These are phyloP conservation scores for Podospora sp. DNA, from an alignment of 495 filamentous ascomycete genomes.

Conservation along the genomic window DNA sequence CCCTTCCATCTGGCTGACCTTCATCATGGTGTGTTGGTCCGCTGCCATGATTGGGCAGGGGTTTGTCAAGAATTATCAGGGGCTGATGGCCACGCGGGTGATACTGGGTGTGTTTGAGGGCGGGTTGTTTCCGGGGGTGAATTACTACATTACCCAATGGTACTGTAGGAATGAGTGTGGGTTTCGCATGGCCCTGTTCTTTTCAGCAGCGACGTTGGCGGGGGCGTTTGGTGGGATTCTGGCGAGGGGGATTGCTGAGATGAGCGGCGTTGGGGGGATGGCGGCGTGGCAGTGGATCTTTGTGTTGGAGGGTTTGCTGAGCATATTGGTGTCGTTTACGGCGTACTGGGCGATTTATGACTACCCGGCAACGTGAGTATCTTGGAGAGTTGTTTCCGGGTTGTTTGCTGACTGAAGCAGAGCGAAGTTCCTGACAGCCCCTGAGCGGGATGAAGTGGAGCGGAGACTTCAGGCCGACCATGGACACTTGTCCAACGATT, in stretches of 20 bases:
- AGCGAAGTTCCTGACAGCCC: constrained; percentile 52
- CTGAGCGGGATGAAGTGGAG: constrained; percentile 54
- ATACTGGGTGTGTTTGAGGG: constrained; percentile 67
- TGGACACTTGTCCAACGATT: constrained; percentile 70
- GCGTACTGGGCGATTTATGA: constrained; percentile 61
- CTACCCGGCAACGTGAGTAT: constrained; percentile 54
- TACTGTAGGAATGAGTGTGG: constrained; percentile 51
- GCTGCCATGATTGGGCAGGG: constrained; percentile 60
- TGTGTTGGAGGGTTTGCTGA: constrained; percentile 61
- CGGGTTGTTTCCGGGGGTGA: constrained; percentile 67
- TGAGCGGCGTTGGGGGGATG: constrained; percentile 48
- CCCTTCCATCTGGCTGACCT: constrained; percentile 59
- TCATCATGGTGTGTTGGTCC: constrained; percentile 56
- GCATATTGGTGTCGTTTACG: constrained; percentile 46
- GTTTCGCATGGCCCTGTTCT: constrained; percentile 58
- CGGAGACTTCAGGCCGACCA: constrained; percentile 54
- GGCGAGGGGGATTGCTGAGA: constrained; percentile 63
- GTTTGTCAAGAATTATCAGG: constrained; percentile 54
- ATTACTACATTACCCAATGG: constrained; percentile 80
- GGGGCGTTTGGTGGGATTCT: constrained; percentile 72
- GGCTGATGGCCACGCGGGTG: constrained; percentile 60
- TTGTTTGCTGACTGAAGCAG: constrained; percentile 21
- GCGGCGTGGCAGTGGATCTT: constrained; percentile 72
- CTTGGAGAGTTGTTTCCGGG: background rate
- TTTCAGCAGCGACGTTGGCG: constrained; percentile 59